Base-by-base conservation (phyloP, 2,329 filamentous ascomycete species). In the Thelonectria blattea region DNA sequence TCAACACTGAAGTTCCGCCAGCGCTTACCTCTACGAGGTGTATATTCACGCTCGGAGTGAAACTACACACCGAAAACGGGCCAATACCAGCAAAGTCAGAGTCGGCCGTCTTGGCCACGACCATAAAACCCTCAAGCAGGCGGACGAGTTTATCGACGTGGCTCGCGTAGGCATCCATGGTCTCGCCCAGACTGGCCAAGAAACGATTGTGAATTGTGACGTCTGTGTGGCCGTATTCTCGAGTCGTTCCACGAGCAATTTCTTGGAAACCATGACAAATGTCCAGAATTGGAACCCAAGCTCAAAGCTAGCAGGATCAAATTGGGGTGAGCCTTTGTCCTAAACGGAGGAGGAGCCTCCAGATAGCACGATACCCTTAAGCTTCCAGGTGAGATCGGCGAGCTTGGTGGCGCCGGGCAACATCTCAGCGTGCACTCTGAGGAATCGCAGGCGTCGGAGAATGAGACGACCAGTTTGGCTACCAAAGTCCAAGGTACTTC, bases 121-220 rank as follows among this genome's bases (percentile, higher is more conserved):
- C 87, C 61, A 85, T 78, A 74, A 96, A 97, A 42, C 83, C 85
- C 37, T 88, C 80, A 9, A 93, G 93, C 41, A 97, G 81, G 56
- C 83, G 80, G 41, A 83, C 84, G 10, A 98, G 85, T 82, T 96
- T 96, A 78, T 97, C 93, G 60, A 88, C 89, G 75, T 98, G 94
- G 67, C 86, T 91, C 93, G 97, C 97, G 84, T 86, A 94, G 15
- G 91, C 81, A 59, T 90, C 83, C 69, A 91, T 82, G 52, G 86
- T 80, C 62, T 91, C 88, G 60, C 88, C 89, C 11, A 97, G 73
- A 15, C 88, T 91, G 27, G 86, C 82, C 75, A 97, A 97, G 20
- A 98, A 86, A 49, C 85, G 83, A 74, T 97, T 83, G 62, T 86
- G 79, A 32, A 91, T 82, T 61, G 82, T 85, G 54, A 96, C 73